Evolutionary conservation across 2,329 filamentous ascomycete species (phyloP).

Genomic region (Ophiocordyceps camponoti-saundersi): DNA sequence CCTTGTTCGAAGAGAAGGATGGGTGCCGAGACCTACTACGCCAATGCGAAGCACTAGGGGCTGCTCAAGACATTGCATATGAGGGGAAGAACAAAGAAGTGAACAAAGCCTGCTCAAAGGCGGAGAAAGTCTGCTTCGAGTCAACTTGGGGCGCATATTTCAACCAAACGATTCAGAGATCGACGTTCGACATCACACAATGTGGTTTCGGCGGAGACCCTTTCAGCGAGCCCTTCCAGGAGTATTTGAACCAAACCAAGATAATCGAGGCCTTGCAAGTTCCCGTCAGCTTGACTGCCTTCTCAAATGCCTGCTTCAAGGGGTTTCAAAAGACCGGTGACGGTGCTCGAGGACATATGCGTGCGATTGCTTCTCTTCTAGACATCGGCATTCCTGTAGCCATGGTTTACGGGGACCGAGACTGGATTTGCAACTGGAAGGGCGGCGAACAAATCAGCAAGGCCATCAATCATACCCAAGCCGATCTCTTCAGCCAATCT

Average conservation of each 20-base stretch:
- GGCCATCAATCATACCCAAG: conserved; percentile 34
- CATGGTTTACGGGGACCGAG: conserved; percentile 49
- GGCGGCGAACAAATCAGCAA: conserved; percentile 56
- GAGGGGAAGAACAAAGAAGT: background rate
- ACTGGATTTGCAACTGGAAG: conserved; percentile 46
- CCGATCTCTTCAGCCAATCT: conserved; percentile 30
- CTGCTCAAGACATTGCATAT: background rate
- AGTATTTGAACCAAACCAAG: conserved; percentile 41
- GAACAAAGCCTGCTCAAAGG: background rate
- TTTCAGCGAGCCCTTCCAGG: conserved; percentile 14
- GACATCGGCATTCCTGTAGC: conserved; percentile 49
- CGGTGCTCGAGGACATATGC: conserved; percentile 25
- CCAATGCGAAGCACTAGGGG: conserved; percentile 30
- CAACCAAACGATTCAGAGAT: background rate
- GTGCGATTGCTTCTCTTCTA: conserved; percentile 40
- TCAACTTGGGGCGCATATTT: background rate
- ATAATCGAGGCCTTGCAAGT: conserved; percentile 44
- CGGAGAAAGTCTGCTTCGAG: background rate
- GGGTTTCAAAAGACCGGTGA: conserved; percentile 46
- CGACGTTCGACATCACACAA: conserved; percentile 43
- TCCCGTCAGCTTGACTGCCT: conserved; percentile 37
- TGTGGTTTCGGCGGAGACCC: conserved; percentile 42
- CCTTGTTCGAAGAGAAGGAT: conserved; percentile 12
- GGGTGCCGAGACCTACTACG: conserved; percentile 38
- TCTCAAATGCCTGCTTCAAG: conserved; percentile 22